Conservation (phyloP, 1,284 basidiomycete species). For the Puccinia polysora region DNA sequence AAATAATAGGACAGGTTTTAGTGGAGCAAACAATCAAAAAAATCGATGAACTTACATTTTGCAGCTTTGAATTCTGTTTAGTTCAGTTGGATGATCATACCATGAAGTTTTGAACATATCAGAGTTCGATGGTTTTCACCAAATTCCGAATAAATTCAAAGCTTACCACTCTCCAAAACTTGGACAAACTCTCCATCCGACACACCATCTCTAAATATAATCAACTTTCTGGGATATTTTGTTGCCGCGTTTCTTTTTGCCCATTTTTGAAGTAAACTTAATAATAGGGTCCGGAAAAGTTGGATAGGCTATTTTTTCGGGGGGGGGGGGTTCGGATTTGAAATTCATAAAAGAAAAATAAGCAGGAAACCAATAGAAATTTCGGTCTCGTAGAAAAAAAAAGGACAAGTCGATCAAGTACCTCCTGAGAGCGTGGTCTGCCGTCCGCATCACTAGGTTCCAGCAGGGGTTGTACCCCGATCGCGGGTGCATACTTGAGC, state of each 20-base stretch:
- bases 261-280: conserved; percentile 23
- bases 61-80: conserved; percentile 24
- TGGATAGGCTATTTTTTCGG: conserved; percentile 35
- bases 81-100: no score
- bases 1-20: no score
- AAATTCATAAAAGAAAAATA: background rate
- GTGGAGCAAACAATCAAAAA: background rate
- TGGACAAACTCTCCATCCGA: conserved; percentile 38
- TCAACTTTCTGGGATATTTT: conserved; percentile 16
- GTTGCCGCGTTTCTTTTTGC: background rate
- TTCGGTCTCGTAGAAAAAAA: background rate
- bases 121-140: background rate
- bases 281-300: conserved; percentile 9
- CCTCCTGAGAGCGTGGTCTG: conserved; percentile 36
- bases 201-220: conserved; percentile 39
- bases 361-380: background rate
- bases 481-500: conserved; percentile 11
- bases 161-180: conserved; percentile 30
- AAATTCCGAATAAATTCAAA: no score
- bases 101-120: background rate
- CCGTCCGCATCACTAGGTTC: conserved; percentile 14
- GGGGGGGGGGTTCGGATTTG: no score
- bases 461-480: conserved; percentile 22
- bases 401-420: background rate
- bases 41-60: conserved; percentile 23